Base-by-base conservation (phyloP, 2,329 filamentous ascomycete species). In the Apiospora malaysiana region DNA sequence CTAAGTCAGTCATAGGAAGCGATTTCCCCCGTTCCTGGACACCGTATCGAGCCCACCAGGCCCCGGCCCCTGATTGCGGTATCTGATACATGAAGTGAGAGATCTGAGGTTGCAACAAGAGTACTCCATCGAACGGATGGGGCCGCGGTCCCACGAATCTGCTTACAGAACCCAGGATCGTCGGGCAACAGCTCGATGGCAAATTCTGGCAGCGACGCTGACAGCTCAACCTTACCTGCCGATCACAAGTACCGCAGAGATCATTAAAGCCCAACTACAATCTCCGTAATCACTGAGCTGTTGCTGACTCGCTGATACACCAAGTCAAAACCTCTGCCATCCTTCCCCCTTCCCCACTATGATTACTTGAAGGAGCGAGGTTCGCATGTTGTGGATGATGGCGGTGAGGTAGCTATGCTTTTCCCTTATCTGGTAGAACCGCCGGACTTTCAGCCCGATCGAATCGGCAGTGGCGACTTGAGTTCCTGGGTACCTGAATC, bases 111-210 rank as follows among this genome's bases (percentile, higher is more conserved):
- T 63, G 56, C 56, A 63, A 63, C 56, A 63, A 63, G 27, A 63
- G 56, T 63, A 63, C 56, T 9, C 56, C 56, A 63, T 63, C 56
- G 56, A 63, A n/a, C 56, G 56, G 56, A 63, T 63, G 56, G 56
- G 32, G 27, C 56, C 56, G 56, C 21, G 18, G 56, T 63, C 56
- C 56, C 56, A 63, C 32, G 56, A 40, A 40, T 40, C 32, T 40
- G 21, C 56, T 63, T 63, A 63, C 56, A 63, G 4, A 40, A 63
- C 32, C 37, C 56, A 63, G 18, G 56, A 63, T 63, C 56, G 56
- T 63, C 56, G 27, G 27, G 56, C 56, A 63, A 63, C 56, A 63
- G 18, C 56, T 63, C 56, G 32, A 63, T 40, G 27, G 56, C 56
- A n/a, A 63, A 40, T 12, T 63, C 27, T 45, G 42, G 16, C 42